Base-by-base conservation (phyloP, 768 basidiomycete genomes). In the Tricholoma sp. region DNA sequence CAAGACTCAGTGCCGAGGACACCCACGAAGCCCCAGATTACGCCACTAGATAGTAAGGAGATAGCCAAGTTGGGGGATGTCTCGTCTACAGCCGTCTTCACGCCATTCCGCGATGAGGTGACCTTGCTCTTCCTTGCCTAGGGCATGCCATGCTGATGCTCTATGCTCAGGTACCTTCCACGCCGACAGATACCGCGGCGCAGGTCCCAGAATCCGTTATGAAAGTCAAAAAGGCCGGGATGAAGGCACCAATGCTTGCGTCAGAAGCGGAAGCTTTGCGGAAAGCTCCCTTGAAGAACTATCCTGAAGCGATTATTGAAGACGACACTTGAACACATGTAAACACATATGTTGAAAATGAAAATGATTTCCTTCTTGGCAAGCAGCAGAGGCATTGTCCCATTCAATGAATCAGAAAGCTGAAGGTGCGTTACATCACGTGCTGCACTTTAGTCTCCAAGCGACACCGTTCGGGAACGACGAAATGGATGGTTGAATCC, bases 241-340 rank as follows among this genome's bases (percentile, higher is more conserved):
- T 70, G 52, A 77, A 72, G 61, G 78, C 75, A 10, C 69, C 74
- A 8, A 61, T 67, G 20, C 69, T 78, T 37, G 70, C 77, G 31
- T 82, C 85, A 2, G 89, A 91, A 68, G 88, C 88, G 32, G 90
- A 92, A 65, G 89, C 88, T 2, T 66, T 92, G 56, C 76, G 89
- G 57, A 88, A 82, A 62, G 87, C 91, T 66, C 90, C 90, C 1
- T 71, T 92, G 66, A 91, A 89, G 75, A 91, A 92, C 65, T 90
- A 91, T 68, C 39, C 59, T 49, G 62, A 60, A 53, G 57, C 55
- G 12, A 55, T 53, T 31, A 32, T 59, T 29, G 59, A 60, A 17
- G 57, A 60, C 41, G 58, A 59, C 41, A 54, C 57, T 29, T 59
- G 54, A 58, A 34, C 18, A 42, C 29, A 49, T 49, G 45, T 47